These are phyloP conservation scores for Herpetomonas muscarum DNA, from an alignment of 208 protist genomes.

Conservation along the genomic window DNA sequence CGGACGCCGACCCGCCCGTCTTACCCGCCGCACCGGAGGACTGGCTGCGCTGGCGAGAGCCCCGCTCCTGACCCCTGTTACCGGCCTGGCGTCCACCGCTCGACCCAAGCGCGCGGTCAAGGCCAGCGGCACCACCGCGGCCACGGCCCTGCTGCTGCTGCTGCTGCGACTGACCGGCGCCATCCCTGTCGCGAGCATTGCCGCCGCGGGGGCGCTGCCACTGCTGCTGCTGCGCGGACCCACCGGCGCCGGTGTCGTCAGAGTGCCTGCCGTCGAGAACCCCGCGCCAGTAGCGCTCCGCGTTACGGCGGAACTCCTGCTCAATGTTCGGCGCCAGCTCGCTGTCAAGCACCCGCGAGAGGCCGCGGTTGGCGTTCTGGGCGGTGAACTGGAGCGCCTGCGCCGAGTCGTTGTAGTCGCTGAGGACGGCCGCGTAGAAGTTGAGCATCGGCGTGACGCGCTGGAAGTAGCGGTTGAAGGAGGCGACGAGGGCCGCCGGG, in stretches of 20 bases:
- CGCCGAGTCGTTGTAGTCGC: slow-evolving; percentile 31
- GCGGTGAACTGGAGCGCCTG: slow-evolving; percentile 36
- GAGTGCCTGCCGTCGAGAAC: slow-evolving; percentile 62
- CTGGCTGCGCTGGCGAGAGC: background rate
- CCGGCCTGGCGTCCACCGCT: background rate
- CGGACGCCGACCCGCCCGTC: background rate
- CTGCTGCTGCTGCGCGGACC: slow-evolving; percentile 8
- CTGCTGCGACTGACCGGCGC: background rate
- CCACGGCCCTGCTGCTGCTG: background rate
- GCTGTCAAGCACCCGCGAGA: slow-evolving; percentile 45
- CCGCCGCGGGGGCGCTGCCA: too few relatives aligned
- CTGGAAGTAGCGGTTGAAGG: slow-evolving; percentile 81
- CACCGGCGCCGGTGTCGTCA: slow-evolving; percentile 28
- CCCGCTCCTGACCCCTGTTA: background rate
- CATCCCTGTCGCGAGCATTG: too few relatives aligned
- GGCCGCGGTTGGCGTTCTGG: slow-evolving; percentile 34
- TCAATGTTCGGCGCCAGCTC: slow-evolving; percentile 68
- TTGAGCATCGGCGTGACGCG: slow-evolving; percentile 73
- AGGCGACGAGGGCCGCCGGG: slow-evolving; percentile 32
- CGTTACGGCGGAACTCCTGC: slow-evolving; percentile 78
- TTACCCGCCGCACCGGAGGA: background rate
- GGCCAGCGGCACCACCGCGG: background rate
- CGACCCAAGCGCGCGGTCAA: background rate
- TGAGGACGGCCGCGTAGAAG: slow-evolving; percentile 55
- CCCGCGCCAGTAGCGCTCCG: slow-evolving; percentile 84